Conservation (phyloP, 2,329 filamentous ascomycete genomes). For the Sporothrix globosa region DNA sequence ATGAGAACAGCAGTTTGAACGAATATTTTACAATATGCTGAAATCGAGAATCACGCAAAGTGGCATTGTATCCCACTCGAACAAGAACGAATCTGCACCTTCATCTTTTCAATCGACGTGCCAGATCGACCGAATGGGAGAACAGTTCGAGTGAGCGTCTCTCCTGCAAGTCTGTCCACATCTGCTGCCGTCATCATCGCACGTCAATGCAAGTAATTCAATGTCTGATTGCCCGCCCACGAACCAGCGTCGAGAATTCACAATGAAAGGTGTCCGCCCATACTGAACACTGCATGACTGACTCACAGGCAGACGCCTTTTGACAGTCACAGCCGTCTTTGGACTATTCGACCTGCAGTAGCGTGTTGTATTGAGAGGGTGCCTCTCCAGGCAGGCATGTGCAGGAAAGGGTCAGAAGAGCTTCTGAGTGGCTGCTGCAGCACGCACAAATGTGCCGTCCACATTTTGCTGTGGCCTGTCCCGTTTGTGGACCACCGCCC, state of each 20-base stretch:
- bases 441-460: not conserved
- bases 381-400: constrained; percentile 12
- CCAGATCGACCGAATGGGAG: constrained; percentile 6
- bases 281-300: constrained; percentile 3
- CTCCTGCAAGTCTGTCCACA: not conserved
- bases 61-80: too few species aligned
- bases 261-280: not conserved
- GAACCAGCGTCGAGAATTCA: constrained; percentile 1
- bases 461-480: not conserved
- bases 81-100: too few species aligned
- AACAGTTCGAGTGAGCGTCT: too few species aligned
- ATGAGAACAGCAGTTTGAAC: too few species aligned
- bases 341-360: constrained; percentile 21
- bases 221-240: not conserved
- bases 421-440: not conserved
- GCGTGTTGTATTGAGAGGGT: not conserved
- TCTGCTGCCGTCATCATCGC: not conserved
- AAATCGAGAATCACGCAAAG: not conserved
- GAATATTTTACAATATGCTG: too few species aligned
- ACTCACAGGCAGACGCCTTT: constrained; percentile 23
- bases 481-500: not conserved
- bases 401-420: not conserved
- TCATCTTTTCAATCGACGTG: not conserved
- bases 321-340: not conserved
- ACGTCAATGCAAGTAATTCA: not conserved